A percentile compares a stretch with the other conserved stretches of the same genome.
phyloP scores from a whole-genome alignment of 495 filamentous ascomycete genomes.

The Neurospora sp. region DNA sequence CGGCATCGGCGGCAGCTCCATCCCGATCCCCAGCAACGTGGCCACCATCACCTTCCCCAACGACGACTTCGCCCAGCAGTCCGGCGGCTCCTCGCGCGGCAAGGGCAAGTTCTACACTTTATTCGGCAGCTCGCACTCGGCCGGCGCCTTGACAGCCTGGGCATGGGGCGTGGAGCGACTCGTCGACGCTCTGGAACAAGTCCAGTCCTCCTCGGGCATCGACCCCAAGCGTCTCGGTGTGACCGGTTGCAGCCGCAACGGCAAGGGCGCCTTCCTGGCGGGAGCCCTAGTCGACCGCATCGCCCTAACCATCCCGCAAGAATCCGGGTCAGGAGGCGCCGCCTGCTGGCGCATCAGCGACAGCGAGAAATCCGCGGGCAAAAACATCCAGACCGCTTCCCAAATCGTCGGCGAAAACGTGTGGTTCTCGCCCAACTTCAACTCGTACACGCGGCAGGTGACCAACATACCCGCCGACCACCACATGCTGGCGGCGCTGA shows the following conservation, averaged over 20 bases:
- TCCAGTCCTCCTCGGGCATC: slow-evolving; percentile 34
- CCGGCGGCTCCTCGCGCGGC: slow-evolving; percentile 27
- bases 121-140: slow-evolving; percentile 37
- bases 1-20: slow-evolving; percentile 35
- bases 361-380: slow-evolving; percentile 30
- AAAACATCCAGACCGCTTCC: slow-evolving; percentile 44
- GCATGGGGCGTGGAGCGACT: slow-evolving; percentile 45
- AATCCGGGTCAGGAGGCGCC: slow-evolving; percentile 42
- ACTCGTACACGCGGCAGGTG: slow-evolving; percentile 26
- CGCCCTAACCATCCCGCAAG: slow-evolving; percentile 44
- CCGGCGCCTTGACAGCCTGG: slow-evolving; percentile 44
- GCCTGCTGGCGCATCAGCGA: slow-evolving; percentile 47
- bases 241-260: slow-evolving; percentile 45
- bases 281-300: slow-evolving; percentile 43
- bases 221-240: slow-evolving; percentile 40
- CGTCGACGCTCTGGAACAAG: slow-evolving; percentile 42
- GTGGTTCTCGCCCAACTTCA: slow-evolving; percentile 39
- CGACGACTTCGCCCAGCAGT: slow-evolving; percentile 37
- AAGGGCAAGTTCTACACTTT: slow-evolving; percentile 43
- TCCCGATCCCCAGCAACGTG: slow-evolving; percentile 37
- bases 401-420: slow-evolving; percentile 44
- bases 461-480: slow-evolving; percentile 38
- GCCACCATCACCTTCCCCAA: slow-evolving; percentile 41
- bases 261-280: slow-evolving; percentile 44
- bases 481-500: slow-evolving; percentile 39